Evolutionary conservation across 179 eudicot genomes (phyloP).

Genomic region (Vitellaria paradoxa): DNA sequence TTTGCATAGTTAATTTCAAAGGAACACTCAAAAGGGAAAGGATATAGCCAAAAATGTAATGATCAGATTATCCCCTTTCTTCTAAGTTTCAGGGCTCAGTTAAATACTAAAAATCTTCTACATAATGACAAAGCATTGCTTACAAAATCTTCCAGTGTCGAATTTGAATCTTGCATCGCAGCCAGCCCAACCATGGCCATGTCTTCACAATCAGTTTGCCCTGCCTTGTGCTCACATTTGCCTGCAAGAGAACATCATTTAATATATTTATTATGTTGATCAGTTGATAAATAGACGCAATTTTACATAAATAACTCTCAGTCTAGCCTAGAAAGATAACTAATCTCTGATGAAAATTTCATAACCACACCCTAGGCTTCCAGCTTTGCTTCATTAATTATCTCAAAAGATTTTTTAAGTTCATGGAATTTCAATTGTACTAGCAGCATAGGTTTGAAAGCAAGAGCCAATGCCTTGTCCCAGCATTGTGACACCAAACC

Average conservation of each 20-base stretch:
- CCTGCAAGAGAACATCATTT: conserved; percentile 21
- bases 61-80: neutral
- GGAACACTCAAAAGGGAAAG: neutral
- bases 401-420: neutral
- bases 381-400: neutral
- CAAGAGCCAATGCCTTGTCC: no score
- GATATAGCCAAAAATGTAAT: neutral
- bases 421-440: neutral
- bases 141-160: conserved; percentile 96
- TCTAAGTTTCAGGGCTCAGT: neutral
- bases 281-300: neutral
- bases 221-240: conserved; percentile 16
- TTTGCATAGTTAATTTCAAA: neutral
- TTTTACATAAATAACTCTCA: neutral
- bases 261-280: no score
- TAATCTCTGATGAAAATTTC: conserved; percentile 1
- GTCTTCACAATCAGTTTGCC: conserved; percentile 19
- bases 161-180: conserved; percentile 89
- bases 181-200: conserved; percentile 65
- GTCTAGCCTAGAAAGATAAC: neutral
- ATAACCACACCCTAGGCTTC: conserved; percentile 1
- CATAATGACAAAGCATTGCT: conserved; percentile 22
- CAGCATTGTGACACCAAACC: no score
- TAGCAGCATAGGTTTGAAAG: neutral
- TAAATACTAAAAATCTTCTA: neutral